Evolutionary conservation across 176 grass and related monocot species (phyloP), one percentile per base, ranked within the genome.

Genomic region (Ensete ventricosum): DNA sequence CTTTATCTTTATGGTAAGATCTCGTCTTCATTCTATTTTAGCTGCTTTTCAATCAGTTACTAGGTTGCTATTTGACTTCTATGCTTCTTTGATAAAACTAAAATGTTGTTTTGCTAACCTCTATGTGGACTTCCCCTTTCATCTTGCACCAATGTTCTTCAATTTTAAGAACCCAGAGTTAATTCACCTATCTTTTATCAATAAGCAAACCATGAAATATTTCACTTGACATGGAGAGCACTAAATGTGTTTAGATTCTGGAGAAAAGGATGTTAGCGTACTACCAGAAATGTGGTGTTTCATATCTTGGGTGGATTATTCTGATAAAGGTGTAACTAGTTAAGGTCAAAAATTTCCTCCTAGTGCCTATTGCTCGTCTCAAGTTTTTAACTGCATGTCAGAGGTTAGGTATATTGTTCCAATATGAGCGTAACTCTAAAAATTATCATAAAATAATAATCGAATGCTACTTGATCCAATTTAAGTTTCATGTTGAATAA

Each of bases 1-100:
- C 80, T 89, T 58, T 91, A 91, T 85, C 84, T 99, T 71, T 95
- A 95, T 51, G 91, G 96, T 99, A 95, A 89, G 78, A 80, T 69
- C 74, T 76, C 76, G 24, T 11, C 72, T 81, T 69, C 20, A 79
- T 81, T 76, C 43, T 62, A 19, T 51, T 77, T 21, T 79, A 78
- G 53, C 62, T 49, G 53, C 52, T 62, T 52, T 64, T 23, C 26
- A 16, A 26, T 77, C 21, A 2, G 8, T 21, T 16, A 53, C 64
- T 69, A 23, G 64, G 16, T 69, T 51, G 1, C 65, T 50, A 17
- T 66, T 82, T 58, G 20, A 6, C 53, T 22, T 34, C 62, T 73
- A 59, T 82, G 14, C 4, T 64, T 69, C 43, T 51, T 20, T 51
- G 16, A 68, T 3, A 52, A 21, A 19, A 14, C 9, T 21, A 52